Evolutionary conservation across 176 grass and related monocot species (phyloP).

Genomic region (Avena sativa): DNA sequence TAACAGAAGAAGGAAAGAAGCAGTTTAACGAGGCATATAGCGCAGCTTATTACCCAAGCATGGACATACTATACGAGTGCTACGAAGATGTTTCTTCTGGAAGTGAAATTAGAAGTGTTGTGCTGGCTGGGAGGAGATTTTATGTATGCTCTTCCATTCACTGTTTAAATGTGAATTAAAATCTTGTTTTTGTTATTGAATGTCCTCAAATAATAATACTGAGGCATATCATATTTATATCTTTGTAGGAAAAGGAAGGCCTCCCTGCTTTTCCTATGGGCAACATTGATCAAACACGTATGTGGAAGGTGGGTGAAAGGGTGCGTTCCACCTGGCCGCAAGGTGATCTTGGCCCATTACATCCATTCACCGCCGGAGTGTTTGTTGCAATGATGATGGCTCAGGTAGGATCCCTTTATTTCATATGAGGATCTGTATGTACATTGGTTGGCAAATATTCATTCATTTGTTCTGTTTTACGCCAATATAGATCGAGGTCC

Average conservation of each 20-base stretch:
- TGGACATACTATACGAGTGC: constrained; percentile 76
- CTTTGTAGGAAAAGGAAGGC: constrained; percentile 76
- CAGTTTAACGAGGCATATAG: constrained; percentile 79
- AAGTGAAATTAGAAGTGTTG: constrained; percentile 86
- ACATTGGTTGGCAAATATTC: constrained; percentile 19
- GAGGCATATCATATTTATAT: background rate
- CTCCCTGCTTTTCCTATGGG: constrained; percentile 85
- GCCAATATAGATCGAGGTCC: constrained; percentile 71
- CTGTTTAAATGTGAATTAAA: background rate
- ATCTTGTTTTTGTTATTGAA: background rate
- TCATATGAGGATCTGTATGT: background rate
- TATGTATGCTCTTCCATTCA: constrained; percentile 44
- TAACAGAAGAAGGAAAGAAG: constrained; percentile 68
- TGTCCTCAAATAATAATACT: background rate
- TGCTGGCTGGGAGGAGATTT: constrained; percentile 73
- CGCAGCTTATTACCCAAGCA: constrained; percentile 71
- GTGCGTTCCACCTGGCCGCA: constrained; percentile 61
- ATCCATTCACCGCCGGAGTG: constrained; percentile 65
- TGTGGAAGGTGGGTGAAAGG: constrained; percentile 84
- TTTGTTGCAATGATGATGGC: constrained; percentile 89
- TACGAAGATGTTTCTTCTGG: constrained; percentile 77
- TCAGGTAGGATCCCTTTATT: constrained; percentile 49
- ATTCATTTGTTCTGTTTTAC: background rate
- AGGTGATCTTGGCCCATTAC: constrained; percentile 55
- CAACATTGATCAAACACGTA: constrained; percentile 74